Evolutionary conservation across 2,329 filamentous ascomycete genomes (phyloP), one percentile per base, ranked within the genome.

Genomic region (Aspergillus brunneoviolaceus): DNA sequence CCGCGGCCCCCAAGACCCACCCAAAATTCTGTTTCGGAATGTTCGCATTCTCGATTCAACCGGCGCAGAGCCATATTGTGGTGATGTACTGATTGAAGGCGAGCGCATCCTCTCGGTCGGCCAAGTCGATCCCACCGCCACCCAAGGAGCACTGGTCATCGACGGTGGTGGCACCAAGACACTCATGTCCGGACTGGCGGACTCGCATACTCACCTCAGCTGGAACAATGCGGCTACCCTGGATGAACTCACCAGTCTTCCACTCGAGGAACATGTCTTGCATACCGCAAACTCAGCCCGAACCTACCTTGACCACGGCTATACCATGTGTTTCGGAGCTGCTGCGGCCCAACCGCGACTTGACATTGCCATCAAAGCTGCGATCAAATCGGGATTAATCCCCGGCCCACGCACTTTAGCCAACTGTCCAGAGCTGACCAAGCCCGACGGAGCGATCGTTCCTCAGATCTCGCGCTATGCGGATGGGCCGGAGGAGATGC

Each of bases 31-130:
- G 12, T 75, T 79, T 35, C 63, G 68, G 3, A 73, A 79, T 63
- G 76, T 79, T 16, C 72, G 71, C 19, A 78, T 79, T 51, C 49
- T 80, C 2, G 78, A 80, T 35, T 73, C 73, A 0, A 78, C 77
- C 4, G 75, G 77, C 4, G 57, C 58, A 19, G 70, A 74, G 10
- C 72, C 76, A 0, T 79, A 77, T 58, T 65, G 49, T 2, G 77
- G 77, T 4, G 76, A 79, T 66, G 76, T 80, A 0, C 69, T 73
- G 23, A 75, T 79, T 29, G 63, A 76, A 69, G 75, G 76, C 21
- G 68, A 77, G 60, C 69, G 69, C n/a, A 71, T 77, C 52, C 64
- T 61, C 6, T 55, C 53, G 9, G 53, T 55, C 6, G 53, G 53
- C 2, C 42, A 55, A 9, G 53, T 55, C 16, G 53, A 55, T 21